Evolutionary conservation across 1,139 yeast species (phyloP).

Genomic region (Taphrina flavorubra): DNA sequence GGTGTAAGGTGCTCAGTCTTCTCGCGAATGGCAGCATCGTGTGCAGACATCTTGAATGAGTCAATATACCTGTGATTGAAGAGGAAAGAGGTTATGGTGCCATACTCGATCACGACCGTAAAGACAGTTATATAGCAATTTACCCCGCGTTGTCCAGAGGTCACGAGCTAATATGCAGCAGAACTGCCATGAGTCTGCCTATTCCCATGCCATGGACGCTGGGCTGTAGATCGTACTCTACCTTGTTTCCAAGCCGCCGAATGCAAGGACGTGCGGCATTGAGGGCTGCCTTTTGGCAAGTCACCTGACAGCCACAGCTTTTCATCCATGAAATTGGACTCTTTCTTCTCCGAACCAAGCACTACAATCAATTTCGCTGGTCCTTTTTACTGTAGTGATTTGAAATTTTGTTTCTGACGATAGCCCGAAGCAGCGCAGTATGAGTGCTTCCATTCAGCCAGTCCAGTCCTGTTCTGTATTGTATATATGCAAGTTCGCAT

Average conservation of each 20-base stretch:
- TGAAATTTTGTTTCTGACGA: too few relatives aligned
- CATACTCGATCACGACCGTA: background rate
- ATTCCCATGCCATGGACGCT: background rate
- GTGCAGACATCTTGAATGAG: slow-evolving; percentile 7
- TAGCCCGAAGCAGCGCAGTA: too few relatives aligned
- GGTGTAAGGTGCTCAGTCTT: slow-evolving; percentile 26
- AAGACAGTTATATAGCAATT: background rate
- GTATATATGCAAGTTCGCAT: too few relatives aligned
- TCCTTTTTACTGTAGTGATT: too few relatives aligned
- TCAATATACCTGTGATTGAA: too few relatives aligned
- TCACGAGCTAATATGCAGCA: slow-evolving; percentile 14
- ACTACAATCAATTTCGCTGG: too few relatives aligned
- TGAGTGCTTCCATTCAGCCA: too few relatives aligned
- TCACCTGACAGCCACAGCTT: slow-evolving; percentile 22
- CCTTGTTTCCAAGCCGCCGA: background rate
- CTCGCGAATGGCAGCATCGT: slow-evolving; percentile 24
- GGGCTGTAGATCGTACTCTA: slow-evolving; percentile 2
- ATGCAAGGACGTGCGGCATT: background rate
- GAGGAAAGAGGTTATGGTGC: too few relatives aligned
- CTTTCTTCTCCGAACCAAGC: background rate
- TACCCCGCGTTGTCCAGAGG: slow-evolving; percentile 23
- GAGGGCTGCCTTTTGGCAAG: slow-evolving; percentile 2
- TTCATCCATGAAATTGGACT: background rate
- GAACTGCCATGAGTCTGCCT: background rate
- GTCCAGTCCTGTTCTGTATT: too few relatives aligned